Evolutionary conservation across 2,329 filamentous ascomycete species (phyloP), one percentile per base, ranked within the genome.

Genomic region (Aspergillus brasiliensis): DNA sequence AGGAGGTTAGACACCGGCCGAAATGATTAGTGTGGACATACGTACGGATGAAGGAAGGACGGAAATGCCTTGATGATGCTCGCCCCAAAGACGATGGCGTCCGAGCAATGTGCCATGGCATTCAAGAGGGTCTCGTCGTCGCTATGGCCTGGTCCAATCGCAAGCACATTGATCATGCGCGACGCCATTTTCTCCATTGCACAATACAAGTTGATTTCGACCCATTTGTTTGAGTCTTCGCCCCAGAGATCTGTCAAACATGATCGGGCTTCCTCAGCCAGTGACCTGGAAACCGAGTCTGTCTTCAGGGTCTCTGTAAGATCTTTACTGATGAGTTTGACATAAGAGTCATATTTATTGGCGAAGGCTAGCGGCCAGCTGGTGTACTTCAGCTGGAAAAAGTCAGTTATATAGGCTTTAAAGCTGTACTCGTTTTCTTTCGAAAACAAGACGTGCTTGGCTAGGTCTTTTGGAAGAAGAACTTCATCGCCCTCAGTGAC

Each of bases 281-380:
- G 58, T n/a, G 58, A 53, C n/a, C 27, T 51, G 17, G 61, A 55
- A n/a, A 62, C 44, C 10, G 49, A 28, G 27, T 60, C 51, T 19
- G 61, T 47, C 21, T 51, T 60, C 8, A 62, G 55, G 17, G 61
- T 62, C 11, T 58, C 61, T 28, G 58, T 56, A n/a, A 62, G 58
- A 42, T 62, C 61, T 31, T 62, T 62, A 51, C 61, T 62, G 55
- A 62, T 58, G 7, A 62, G 51, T 40, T 62, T 62, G 55, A 62
- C 61, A 44, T 60, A 62, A 17, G 51, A 58, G 31, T 62, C 61
- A 38, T 62, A 62, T 38, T 58, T 58, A 8, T 60, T 55, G 1
- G 61, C 38, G 11, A 62, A 62, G 15, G 61, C 61, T 10, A 62
- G 54, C 5, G 61, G 61, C 61, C 61, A 62, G 47, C 61, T 62